Percentiles rank a stretch among this genome's conserved stretches.
phyloP scores from a whole-genome alignment of 1,284 basidiomycete genomes.

The Athelia psychrophila region DNA sequence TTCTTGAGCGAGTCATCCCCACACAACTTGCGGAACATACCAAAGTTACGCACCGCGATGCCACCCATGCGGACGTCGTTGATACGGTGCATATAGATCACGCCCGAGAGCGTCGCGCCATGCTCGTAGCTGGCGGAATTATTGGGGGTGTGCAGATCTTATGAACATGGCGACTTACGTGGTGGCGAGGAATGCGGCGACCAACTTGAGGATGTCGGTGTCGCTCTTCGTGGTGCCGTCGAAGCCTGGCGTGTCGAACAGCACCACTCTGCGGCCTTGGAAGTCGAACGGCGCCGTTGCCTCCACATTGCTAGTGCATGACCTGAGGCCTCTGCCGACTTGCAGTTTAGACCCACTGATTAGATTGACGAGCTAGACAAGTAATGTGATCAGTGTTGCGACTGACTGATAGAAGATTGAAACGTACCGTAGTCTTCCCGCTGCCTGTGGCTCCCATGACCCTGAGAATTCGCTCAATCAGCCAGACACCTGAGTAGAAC shows the following conservation, averaged over 20 bases:
- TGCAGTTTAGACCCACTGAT: constrained; percentile 29
- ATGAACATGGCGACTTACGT: constrained; percentile 18
- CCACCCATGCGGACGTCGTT: constrained; percentile 50
- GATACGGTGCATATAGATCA: constrained; percentile 57
- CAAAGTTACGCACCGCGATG: constrained; percentile 46
- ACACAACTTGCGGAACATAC: constrained; percentile 49
- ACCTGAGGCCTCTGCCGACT: constrained; percentile 29
- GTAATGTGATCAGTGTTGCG: constrained; percentile 3
- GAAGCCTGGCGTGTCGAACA: constrained; percentile 36
- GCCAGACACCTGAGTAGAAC: background rate
- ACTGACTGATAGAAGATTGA: constrained; percentile 1
- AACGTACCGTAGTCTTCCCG: constrained; percentile 33
- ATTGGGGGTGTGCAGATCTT: constrained; percentile 2
- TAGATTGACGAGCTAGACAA: constrained; percentile 28
- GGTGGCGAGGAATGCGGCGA: constrained; percentile 30
- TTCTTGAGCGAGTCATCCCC: constrained; percentile 45
- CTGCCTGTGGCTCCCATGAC: constrained; percentile 32
- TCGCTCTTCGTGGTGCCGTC: constrained; percentile 34
- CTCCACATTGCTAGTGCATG: constrained; percentile 34
- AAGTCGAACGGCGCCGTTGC: constrained; percentile 24
- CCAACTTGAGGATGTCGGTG: constrained; percentile 32
- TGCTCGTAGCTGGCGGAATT: constrained; percentile 33
- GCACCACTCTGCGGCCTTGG: constrained; percentile 22
- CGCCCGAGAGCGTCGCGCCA: constrained; percentile 40
- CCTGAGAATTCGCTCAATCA: constrained; percentile 13